A percentile compares a stretch with the other conserved stretches of the same genome.
These are phyloP conservation scores for Paracamarosporium sp. DNA, from an alignment of 2,329 filamentous ascomycete genomes.

Conservation along the genomic window DNA sequence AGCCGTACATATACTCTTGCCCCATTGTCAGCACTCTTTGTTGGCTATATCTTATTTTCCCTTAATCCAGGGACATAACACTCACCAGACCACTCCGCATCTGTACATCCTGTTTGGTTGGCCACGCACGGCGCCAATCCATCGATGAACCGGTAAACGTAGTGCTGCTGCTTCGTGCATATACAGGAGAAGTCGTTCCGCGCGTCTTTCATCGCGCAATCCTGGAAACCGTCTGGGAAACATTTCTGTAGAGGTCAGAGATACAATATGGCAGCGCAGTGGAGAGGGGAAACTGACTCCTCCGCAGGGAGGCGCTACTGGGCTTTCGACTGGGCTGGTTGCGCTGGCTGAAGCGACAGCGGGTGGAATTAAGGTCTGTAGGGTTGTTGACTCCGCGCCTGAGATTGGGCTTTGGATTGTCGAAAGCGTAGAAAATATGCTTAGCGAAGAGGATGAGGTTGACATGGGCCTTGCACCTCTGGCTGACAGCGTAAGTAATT, in stretches of 20 bases:
- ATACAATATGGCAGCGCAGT: background rate
- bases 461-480: background rate
- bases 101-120: background rate
- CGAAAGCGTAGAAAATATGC: no score
- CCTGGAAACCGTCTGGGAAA: background rate
- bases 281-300: background rate
- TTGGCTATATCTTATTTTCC: background rate
- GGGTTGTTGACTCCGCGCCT: no score
- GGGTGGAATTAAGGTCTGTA: no score
- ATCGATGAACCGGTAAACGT: background rate
- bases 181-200: background rate
- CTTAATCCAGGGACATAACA: background rate
- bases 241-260: background rate
- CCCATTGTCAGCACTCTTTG: background rate
- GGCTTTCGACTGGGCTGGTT: background rate
- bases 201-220: background rate
- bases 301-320: background rate
- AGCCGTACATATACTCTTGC: background rate
- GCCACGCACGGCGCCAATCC: background rate
- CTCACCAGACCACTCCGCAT: background rate
- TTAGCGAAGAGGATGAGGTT: background rate
- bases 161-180: background rate
- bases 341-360: background rate
- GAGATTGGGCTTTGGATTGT: no score
- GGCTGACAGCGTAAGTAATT: background rate